Conservation (phyloP, 805 yeast species). For the Torulaspora maleeae region DNA sequence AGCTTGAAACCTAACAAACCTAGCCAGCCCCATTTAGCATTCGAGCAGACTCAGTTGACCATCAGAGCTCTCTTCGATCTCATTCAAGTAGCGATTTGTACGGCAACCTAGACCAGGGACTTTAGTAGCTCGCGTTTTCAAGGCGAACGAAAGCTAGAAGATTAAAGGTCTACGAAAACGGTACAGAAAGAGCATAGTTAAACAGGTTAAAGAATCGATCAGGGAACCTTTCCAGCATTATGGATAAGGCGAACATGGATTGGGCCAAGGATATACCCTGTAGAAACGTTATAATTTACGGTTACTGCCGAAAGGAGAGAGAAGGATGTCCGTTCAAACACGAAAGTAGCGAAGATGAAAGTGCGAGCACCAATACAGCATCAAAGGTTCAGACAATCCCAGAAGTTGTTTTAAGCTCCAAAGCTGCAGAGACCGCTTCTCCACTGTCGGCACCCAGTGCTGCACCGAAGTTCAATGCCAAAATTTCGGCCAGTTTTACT, state of each 20-base stretch:
- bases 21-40: too few species aligned
- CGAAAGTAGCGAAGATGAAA: conserved; percentile 37
- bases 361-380: conserved; percentile 8
- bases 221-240: conserved; percentile 2
- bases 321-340: conserved; percentile 85
- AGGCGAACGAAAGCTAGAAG: conserved; percentile 1
- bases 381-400: conserved; percentile 5
- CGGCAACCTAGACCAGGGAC: background rate
- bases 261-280: conserved; percentile 76
- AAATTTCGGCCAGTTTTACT: conserved; percentile 50
- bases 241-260: conserved; percentile 36
- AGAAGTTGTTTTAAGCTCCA: conserved; percentile 1
- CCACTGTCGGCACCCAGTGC: conserved; percentile 13
- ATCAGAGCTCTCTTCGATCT: background rate
- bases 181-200: background rate
- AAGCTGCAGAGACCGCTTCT: background rate
- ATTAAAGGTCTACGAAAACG: background rate
- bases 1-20: too few species aligned
- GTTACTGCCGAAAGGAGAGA: conserved; percentile 80
- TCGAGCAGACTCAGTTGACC: too few species aligned
- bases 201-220: background rate
- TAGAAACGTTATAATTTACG: conserved; percentile 78
- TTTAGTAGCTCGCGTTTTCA: background rate
- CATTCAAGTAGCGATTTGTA: background rate
- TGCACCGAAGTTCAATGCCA: conserved; percentile 46